Conservation (phyloP, 192 early-diverging fungal species). For the Rhizoclosmatium globosum region DNA sequence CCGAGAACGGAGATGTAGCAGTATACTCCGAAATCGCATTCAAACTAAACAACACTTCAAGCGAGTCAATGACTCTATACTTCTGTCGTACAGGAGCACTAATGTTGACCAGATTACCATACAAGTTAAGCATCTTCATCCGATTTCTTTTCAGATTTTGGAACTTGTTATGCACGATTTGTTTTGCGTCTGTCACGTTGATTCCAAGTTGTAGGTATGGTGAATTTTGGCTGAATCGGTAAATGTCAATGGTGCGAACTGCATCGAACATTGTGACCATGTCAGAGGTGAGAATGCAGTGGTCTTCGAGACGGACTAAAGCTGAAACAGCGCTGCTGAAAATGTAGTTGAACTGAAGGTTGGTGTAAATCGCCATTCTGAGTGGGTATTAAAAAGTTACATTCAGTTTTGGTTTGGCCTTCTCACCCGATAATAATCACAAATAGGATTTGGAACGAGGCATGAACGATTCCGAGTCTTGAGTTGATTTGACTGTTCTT, state of each 20-base stretch:
- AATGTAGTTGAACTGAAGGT: neutral
- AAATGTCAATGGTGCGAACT: slow-evolving; percentile 19
- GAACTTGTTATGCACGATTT: neutral
- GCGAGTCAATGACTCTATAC: neutral
- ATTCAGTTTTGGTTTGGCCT: too few species aligned
- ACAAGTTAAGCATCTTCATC: neutral
- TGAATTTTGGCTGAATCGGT: neutral
- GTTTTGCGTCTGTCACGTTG: neutral
- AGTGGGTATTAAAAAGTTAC: neutral
- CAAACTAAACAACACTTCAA: neutral
- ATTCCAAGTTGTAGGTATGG: neutral
- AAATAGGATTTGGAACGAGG: slow-evolving; percentile 14
- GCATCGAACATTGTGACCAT: slow-evolving; percentile 2
- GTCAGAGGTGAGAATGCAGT: neutral
- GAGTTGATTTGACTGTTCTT: slow-evolving; percentile 5
- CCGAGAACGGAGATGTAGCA: neutral
- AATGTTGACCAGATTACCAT: neutral
- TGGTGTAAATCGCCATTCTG: neutral
- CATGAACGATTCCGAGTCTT: slow-evolving; percentile 7
- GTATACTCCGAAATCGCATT: neutral
- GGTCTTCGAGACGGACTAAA: neutral
- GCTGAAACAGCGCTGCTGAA: neutral
- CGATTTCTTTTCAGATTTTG: neutral
- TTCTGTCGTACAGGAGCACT: neutral
- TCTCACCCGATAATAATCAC: neutral